Percentiles rank a stretch among this genome's conserved stretches.
Evolutionary conservation across 2,329 filamentous ascomycete species (phyloP).

Genomic region (Amauroascus niger): DNA sequence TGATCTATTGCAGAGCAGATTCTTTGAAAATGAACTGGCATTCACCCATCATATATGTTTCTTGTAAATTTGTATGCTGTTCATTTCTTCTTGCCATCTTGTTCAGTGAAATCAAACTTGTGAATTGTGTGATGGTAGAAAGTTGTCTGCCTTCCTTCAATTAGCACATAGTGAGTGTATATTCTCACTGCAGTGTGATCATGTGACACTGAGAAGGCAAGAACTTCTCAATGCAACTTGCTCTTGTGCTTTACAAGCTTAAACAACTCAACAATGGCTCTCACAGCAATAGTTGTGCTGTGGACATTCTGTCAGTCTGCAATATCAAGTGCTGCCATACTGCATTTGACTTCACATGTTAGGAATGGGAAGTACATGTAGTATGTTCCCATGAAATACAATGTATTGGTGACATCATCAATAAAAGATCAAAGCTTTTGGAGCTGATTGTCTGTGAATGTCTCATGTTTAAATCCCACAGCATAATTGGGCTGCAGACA

Average conservation of each 20-base stretch:
- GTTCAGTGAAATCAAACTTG: constrained; percentile 27
- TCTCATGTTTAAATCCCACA: constrained; percentile 33
- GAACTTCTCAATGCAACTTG: constrained; percentile 35
- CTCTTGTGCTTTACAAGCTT: constrained; percentile 23
- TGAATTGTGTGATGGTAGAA: constrained; percentile 37
- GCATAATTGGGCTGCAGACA: constrained; percentile 40
- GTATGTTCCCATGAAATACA: constrained; percentile 37
- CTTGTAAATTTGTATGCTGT: constrained; percentile 31
- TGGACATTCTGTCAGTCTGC: constrained; percentile 26
- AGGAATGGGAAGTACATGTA: constrained; percentile 44
- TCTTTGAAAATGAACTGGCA: constrained; percentile 19
- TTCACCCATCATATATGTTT: constrained; percentile 32
- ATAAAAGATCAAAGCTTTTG: constrained; percentile 33
- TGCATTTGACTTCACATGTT: constrained; percentile 41
- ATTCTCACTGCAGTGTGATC: constrained; percentile 31
- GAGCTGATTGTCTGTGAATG: constrained; percentile 39
- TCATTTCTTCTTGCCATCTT: constrained; percentile 32
- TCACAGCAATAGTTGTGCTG: constrained; percentile 28
- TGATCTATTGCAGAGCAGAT: constrained; percentile 14
- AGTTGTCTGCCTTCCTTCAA: constrained; percentile 25
- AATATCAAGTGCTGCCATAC: constrained; percentile 22
- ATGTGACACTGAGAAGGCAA: constrained; percentile 39
- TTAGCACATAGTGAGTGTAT: constrained; percentile 36
- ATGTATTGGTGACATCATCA: constrained; percentile 22
- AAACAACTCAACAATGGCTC: constrained; percentile 31